Evolutionary conservation across 768 basidiomycete species (phyloP), one percentile per base, ranked within the genome.

Genomic region (Plicaturopsis crispa): DNA sequence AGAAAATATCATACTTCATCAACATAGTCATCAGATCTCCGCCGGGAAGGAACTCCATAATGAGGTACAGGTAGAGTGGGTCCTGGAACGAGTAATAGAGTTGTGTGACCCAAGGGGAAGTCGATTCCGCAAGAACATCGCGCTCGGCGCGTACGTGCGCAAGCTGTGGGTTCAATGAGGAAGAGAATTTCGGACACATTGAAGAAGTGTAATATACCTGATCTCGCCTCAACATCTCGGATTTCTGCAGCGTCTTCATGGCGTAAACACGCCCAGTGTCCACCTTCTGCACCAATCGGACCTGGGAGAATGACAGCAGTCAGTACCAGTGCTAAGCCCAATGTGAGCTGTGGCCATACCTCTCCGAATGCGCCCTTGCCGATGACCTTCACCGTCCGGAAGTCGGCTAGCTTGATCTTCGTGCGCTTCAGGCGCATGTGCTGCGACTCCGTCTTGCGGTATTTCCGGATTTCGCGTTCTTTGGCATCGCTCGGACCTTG

Each of bases 1-100:
- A 90, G 66, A 98, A 98, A 6, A 94, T 86, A 59, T 97, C 94
- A 62, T 99, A 98, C 62, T 97, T 98, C 84, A 99, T 99, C 50
- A 99, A 69, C 94, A 98, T 99, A 10, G 96, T 97, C 94, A 99
- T 98, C 46, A 99, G 69, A 58, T 99, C 94, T n/a, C 94, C 94
- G 32, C 94, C 94, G 24, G 78, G 77, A 17, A 81, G 55, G 61
- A 84, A 85, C 62, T 85, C 83, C 94, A 99, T 99, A 68, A 99
- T 87, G 43, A 99, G 77, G 65, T 97, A 99, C 19, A 99, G 78
- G 56, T 94, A 97, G 37, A 89, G 67, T 1, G 87, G 78, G 59
- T 98, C 96, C 60, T 99, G 94, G 73, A 97, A 98, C 24, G 93
- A 96, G 62, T 96, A 98, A 70, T 85, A 98, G 13, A 98, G 69